Evolutionary conservation across 495 filamentous ascomycete genomes (phyloP).

Genomic region (Mycothermus thermophilus): DNA sequence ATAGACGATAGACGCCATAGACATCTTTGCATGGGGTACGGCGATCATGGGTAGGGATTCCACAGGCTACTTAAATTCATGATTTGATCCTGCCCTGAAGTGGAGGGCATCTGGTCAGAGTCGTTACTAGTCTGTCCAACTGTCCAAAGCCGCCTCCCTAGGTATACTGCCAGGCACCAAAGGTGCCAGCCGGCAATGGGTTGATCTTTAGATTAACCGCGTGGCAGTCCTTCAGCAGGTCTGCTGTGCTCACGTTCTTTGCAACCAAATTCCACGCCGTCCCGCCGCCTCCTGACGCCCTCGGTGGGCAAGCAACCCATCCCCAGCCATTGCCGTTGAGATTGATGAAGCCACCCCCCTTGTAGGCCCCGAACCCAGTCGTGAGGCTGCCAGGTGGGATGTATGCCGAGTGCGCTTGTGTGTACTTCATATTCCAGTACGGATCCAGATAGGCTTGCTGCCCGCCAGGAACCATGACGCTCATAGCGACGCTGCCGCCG

Average conservation of each 20-base stretch:
- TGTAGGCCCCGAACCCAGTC: slow-evolving; percentile 27
- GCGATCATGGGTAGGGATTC: too few relatives aligned
- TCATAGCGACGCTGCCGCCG: slow-evolving; percentile 12
- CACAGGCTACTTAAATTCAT: too few relatives aligned
- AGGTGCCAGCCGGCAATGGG: slow-evolving; percentile 4
- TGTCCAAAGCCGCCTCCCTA: too few relatives aligned
- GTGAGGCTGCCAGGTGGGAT: slow-evolving; percentile 39
- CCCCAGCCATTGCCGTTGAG: slow-evolving; percentile 22
- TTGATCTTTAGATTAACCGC: slow-evolving; percentile 20
- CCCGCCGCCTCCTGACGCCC: slow-evolving; percentile 13
- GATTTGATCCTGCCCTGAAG: too few relatives aligned
- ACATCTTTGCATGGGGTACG: too few relatives aligned
- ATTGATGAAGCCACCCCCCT: slow-evolving; percentile 23
- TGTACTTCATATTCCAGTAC: slow-evolving; percentile 44
- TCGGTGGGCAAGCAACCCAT: slow-evolving; percentile 23
- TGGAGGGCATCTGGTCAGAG: too few relatives aligned
- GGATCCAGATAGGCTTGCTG: slow-evolving; percentile 48
- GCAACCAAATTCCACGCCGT: slow-evolving; percentile 18
- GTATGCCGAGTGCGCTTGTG: slow-evolving; percentile 43
- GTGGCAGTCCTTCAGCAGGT: slow-evolving; percentile 9
- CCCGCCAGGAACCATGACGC: slow-evolving; percentile 48
- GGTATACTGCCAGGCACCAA: slow-evolving; percentile 24
- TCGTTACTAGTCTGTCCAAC: neutral
- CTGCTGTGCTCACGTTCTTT: slow-evolving; percentile 20
- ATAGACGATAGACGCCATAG: too few relatives aligned